These are phyloP conservation scores for Scheffersomyces illinoinensis DNA, from an alignment of 1,139 yeast species.

Conservation along the genomic window DNA sequence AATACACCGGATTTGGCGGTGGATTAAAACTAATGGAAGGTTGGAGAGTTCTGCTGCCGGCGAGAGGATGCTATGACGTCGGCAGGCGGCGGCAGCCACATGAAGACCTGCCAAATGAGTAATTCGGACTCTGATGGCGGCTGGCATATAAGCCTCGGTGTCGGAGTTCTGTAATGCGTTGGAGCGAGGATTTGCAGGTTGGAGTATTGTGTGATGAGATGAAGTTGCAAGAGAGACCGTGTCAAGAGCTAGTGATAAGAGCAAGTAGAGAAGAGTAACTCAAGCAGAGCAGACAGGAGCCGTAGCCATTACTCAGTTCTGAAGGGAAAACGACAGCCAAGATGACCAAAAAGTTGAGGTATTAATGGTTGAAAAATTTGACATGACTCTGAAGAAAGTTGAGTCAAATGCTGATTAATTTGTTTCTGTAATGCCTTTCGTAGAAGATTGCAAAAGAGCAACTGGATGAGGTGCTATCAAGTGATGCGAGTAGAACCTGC, in stretches of 20 bases:
- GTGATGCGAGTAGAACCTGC: neutral
- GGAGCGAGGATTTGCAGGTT: neutral
- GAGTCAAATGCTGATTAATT: neutral
- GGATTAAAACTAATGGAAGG: neutral
- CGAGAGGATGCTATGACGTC: neutral
- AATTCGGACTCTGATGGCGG: neutral
- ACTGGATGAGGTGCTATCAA: neutral
- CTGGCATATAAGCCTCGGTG: conserved; percentile 13
- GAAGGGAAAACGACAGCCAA: too few relatives aligned
- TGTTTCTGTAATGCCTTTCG: neutral
- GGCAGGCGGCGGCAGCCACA: conserved; percentile 11
- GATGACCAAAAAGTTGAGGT: neutral
- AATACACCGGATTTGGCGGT: neutral
- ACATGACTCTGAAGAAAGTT: neutral
- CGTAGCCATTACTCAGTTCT: too few relatives aligned
- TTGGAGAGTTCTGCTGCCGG: neutral
- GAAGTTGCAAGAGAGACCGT: neutral
- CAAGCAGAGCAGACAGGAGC: neutral
- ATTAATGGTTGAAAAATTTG: neutral
- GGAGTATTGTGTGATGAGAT: neutral
- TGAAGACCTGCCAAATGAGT: conserved; percentile 4
- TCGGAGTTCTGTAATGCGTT: conserved; percentile 21
- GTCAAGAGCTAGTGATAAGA: too few relatives aligned
- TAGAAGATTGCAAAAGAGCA: neutral
- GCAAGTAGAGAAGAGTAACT: too few relatives aligned